These are phyloP conservation scores for Geoglossum cookeanum DNA, from an alignment of 2,329 filamentous ascomycete genomes.

Conservation along the genomic window DNA sequence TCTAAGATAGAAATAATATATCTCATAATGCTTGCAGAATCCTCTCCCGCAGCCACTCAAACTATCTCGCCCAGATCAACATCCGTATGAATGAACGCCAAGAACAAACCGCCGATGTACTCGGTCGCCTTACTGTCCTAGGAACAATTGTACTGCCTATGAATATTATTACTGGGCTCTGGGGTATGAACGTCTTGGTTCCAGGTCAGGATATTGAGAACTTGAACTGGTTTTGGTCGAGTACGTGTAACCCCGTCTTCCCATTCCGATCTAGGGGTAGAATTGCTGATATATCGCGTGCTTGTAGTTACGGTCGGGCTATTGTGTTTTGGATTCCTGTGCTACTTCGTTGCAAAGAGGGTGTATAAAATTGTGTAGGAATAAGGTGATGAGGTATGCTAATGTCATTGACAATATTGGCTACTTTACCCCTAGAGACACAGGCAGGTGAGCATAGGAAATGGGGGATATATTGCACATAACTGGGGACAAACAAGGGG, in stretches of 20 bases:
- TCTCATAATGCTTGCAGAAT: slow-evolving; percentile 36
- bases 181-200: slow-evolving; percentile 97
- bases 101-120: slow-evolving; percentile 84
- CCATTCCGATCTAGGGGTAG: neutral
- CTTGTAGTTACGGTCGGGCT: slow-evolving; percentile 49
- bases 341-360: slow-evolving; percentile 66
- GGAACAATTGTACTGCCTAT: slow-evolving; percentile 95
- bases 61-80: slow-evolving; percentile 98
- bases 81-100: slow-evolving; percentile 97
- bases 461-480: too few relatives aligned
- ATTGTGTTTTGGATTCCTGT: slow-evolving; percentile 57
- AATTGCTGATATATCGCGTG: neutral
- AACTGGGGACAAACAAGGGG: too few relatives aligned
- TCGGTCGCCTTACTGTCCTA: slow-evolving; percentile 85
- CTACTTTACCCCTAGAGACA: too few relatives aligned
- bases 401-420: too few relatives aligned
- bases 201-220: slow-evolving; percentile 76
- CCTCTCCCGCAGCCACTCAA: slow-evolving; percentile 75
- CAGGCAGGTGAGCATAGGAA: too few relatives aligned
- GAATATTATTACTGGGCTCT: slow-evolving; percentile 97
- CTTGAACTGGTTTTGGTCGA: slow-evolving; percentile 53
- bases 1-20: neutral
- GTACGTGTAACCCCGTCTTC: slow-evolving; percentile 15
- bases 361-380: slow-evolving; percentile 63
- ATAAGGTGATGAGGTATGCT: too few relatives aligned